phyloP scores from a whole-genome alignment of 2,329 filamentous ascomycete genomes.

The Trichoderma aggressivum region DNA sequence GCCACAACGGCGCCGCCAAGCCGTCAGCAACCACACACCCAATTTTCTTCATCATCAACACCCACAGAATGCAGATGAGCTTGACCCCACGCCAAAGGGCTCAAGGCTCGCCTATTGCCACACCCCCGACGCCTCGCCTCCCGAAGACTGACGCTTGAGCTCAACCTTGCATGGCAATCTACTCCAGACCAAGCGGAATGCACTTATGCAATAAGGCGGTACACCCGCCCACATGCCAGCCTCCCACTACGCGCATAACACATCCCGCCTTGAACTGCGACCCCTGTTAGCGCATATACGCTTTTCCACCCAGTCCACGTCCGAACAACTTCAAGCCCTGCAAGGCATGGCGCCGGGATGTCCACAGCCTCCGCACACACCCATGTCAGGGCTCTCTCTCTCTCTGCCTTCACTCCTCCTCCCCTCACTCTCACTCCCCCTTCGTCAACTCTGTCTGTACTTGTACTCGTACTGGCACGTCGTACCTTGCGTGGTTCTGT shows the following conservation, averaged over 20 bases:
- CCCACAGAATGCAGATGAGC: slow-evolving; percentile 1
- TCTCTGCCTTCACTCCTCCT: background rate
- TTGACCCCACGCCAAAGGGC: slow-evolving; percentile 8
- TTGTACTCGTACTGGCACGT: background rate
- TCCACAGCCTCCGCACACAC: slow-evolving; percentile 3
- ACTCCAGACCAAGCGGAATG: background rate
- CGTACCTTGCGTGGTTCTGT: slow-evolving; percentile 18
- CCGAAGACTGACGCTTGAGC: slow-evolving; percentile 22
- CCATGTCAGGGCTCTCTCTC: background rate
- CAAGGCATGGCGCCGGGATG: slow-evolving; percentile 6
- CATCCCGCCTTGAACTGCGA: background rate
- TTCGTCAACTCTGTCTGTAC: background rate
- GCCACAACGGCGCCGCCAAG: slow-evolving; percentile 13
- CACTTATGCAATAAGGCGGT: background rate
- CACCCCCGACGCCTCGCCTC: slow-evolving; percentile 5
- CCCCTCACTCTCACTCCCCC: background rate
- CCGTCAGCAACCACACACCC: slow-evolving; percentile 14
- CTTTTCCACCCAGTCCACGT: background rate
- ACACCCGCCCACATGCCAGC: background rate
- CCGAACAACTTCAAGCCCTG: background rate
- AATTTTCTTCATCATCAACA: slow-evolving; percentile 8
- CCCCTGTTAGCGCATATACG: background rate
- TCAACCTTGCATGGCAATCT: slow-evolving; percentile 20
- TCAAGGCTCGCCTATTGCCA: slow-evolving; percentile 17
- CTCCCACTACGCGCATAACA: background rate